A percentile compares a stretch with the other conserved stretches of the same genome.
These are phyloP conservation scores for Quercus phellos DNA, from an alignment of 331 rosid species.

Conservation along the genomic window DNA sequence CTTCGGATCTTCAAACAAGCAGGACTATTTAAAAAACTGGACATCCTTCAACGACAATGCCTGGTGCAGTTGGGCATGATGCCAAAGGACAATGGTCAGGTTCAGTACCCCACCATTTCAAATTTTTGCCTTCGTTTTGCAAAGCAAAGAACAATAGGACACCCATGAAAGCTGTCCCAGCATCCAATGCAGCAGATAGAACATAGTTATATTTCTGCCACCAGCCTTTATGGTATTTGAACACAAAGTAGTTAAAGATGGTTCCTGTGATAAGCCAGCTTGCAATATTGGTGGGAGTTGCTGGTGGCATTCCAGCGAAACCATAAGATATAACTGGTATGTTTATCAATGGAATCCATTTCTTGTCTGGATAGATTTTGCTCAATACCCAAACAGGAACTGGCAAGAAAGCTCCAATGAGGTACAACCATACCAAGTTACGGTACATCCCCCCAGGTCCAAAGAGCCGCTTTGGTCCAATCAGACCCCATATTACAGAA, in stretches of 20 bases:
- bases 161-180: slow-evolving; percentile 98
- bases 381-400: slow-evolving; percentile 82
- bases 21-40: slow-evolving; percentile 47
- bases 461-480: slow-evolving; percentile 75
- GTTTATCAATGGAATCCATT: slow-evolving; percentile 88
- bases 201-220: slow-evolving; percentile 96
- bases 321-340: slow-evolving; percentile 88
- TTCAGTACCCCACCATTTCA: slow-evolving; percentile 89
- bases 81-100: slow-evolving; percentile 90
- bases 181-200: slow-evolving; percentile 88
- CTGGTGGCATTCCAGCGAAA: slow-evolving; percentile 97
- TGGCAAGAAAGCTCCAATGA: slow-evolving; percentile 80
- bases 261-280: slow-evolving; percentile 93
- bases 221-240: slow-evolving; percentile 77
- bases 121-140: slow-evolving; percentile 52
- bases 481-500: slow-evolving; percentile 94
- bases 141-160: slow-evolving; percentile 74
- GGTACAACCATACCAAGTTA: slow-evolving; percentile 83
- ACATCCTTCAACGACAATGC: slow-evolving; percentile 69
- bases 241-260: slow-evolving; percentile 83
- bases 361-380: slow-evolving; percentile 75
- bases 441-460: slow-evolving; percentile 87
- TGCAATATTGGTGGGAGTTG: slow-evolving; percentile 91
- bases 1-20: background rate
- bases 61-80: slow-evolving; percentile 82